These are phyloP conservation scores for Ceratocystis variospora DNA, from an alignment of 2,329 filamentous ascomycete genomes.

Conservation along the genomic window DNA sequence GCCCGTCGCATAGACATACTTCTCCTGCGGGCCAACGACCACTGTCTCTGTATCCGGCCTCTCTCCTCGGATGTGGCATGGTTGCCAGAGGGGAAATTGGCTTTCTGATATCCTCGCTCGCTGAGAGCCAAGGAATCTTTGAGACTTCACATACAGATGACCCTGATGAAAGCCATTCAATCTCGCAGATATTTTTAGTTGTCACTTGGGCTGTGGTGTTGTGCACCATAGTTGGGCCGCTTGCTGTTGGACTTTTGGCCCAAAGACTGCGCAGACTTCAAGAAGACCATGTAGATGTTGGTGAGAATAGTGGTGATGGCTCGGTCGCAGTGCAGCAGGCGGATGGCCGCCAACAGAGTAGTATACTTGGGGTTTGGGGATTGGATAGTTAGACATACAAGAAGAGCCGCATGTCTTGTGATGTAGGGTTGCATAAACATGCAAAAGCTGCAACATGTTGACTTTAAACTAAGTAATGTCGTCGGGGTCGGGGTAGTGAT, in stretches of 20 bases:
- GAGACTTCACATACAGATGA: not conserved
- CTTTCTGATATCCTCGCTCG: conserved; percentile 58
- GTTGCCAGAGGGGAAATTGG: conserved; percentile 60
- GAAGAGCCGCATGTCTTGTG: not conserved
- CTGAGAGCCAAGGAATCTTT: conserved; percentile 40
- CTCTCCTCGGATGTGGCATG: conserved; percentile 55
- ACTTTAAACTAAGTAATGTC: too few relatives aligned
- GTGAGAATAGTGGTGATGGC: not conserved
- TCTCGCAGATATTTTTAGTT: conserved; percentile 37
- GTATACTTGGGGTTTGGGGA: conserved; percentile 6
- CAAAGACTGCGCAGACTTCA: conserved; percentile 25
- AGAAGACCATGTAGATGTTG: not conserved
- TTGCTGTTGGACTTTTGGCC: conserved; percentile 36
- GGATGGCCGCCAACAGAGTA: not conserved
- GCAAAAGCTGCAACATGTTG: too few relatives aligned
- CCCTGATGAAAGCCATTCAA: conserved; percentile 3
- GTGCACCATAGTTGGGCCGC: conserved; percentile 40
- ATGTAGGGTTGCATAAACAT: too few relatives aligned
- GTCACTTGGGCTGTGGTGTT: conserved; percentile 42
- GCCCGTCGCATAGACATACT: not conserved
- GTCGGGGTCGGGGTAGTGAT: too few relatives aligned
- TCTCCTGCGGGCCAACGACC: conserved; percentile 25
- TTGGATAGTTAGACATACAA: not conserved
- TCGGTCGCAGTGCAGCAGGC: not conserved
- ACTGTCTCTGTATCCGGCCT: conserved; percentile 51